Evolutionary conservation across 352 stramenopile species (phyloP), one percentile per base, ranked within the genome.

Genomic region (Halophytophthora batemanensis): DNA sequence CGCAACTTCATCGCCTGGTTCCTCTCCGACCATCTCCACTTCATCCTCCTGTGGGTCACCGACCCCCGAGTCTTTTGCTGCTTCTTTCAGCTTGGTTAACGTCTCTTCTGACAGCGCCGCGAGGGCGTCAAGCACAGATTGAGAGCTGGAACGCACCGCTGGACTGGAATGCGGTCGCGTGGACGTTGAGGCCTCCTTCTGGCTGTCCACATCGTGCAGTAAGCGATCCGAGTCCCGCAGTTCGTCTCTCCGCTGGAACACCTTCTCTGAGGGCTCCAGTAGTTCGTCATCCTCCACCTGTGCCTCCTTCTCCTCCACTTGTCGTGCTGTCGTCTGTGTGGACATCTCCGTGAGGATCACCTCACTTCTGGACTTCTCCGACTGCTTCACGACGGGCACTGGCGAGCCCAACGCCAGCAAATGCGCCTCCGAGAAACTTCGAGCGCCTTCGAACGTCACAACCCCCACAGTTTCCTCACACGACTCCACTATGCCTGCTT

Each of bases 361-460:
- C 18, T 46, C 35, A 2, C 42, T 31, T 22, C 52, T 61, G 12
- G 51, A 34, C 37, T 35, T 45, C 36, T 66, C 59, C 18, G 53
- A 28, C 42, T 46, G 25, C 25, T 59, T 52, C 10, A 25, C 25
- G 36, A 53, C 51, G 12, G 23, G 11, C 0, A 53, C 11, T 15
- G 34, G 22, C 25, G 19, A 62, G 19, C 15, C 36, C 45, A 68
- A 58, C n/a, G 65, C 59, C 3, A 71, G 41, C 28, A 58, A 57
- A 11, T 71, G 60, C 0, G 66, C 73, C 46, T 82, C 68, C 0
- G 59, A 52, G 31, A 84, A 88, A 44, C 53, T 82, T 15, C 49
- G 61, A 0, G 54, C 59, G 28, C 65, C 70, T 29, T 69, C 59
- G 54, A 86, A 79, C 0, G 45, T 19, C 21, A 56, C 46, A 6